Percentiles rank a stretch among this genome's conserved stretches.
Conservation (phyloP, 768 basidiomycete species). For the Scleroderma citrinum region DNA sequence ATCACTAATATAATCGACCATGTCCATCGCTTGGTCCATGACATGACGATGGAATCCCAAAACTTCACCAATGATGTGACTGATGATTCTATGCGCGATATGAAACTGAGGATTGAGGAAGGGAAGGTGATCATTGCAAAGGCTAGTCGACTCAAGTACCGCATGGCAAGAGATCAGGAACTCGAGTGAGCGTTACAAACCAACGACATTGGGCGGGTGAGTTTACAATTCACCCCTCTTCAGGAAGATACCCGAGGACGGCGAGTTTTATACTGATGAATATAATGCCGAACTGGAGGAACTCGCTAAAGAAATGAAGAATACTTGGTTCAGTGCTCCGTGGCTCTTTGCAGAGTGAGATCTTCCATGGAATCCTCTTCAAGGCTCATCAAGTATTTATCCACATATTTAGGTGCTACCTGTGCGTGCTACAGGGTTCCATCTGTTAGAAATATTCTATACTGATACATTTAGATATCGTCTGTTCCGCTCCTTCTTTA, state of each 20-base stretch:
- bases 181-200: conserved; percentile 52
- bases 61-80: conserved; percentile 22
- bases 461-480: conserved; percentile 57
- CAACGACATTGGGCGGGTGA: background rate
- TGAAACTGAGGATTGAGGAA: conserved; percentile 42
- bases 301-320: conserved; percentile 40
- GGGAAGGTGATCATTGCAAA: conserved; percentile 69
- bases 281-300: conserved; percentile 72
- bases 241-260: conserved; percentile 72
- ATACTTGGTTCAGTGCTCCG: conserved; percentile 87
- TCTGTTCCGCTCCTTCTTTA: conserved; percentile 67
- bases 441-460: conserved; percentile 1
- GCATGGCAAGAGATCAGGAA: conserved; percentile 67
- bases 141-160: conserved; percentile 72
- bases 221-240: background rate
- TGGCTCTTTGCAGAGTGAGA: conserved; percentile 96
- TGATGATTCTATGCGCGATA: background rate
- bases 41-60: conserved; percentile 35
- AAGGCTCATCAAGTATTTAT: conserved; percentile 1
- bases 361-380: background rate
- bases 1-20: conserved; percentile 70
- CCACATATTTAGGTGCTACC: conserved; percentile 52
- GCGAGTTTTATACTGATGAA: conserved; percentile 56
- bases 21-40: conserved; percentile 58
- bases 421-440: conserved; percentile 52